These are phyloP conservation scores for Aciculoconidium aculeatum DNA, from an alignment of 805 yeast species.

Conservation along the genomic window DNA sequence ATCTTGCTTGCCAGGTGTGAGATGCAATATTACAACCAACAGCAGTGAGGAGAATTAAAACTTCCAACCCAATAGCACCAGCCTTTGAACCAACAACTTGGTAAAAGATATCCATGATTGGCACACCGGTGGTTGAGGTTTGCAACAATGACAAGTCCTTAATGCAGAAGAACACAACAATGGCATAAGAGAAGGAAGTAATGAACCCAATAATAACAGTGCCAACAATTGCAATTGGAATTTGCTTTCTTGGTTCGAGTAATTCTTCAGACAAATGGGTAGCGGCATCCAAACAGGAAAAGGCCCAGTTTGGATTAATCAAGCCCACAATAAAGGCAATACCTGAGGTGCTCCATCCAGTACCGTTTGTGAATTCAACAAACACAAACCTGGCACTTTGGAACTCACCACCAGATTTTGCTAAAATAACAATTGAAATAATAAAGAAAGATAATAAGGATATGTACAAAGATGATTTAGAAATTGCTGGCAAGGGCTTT, in stretches of 20 bases:
- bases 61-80: constrained; percentile 50
- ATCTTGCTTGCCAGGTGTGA: constrained; percentile 64
- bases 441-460: constrained; percentile 48
- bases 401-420: constrained; percentile 47
- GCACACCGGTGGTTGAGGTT: constrained; percentile 50
- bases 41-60: constrained; percentile 47
- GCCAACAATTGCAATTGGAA: constrained; percentile 57
- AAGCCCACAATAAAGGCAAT: constrained; percentile 67
- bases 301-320: constrained; percentile 66
- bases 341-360: constrained; percentile 57
- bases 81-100: constrained; percentile 49
- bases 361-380: constrained; percentile 44
- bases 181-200: constrained; percentile 50
- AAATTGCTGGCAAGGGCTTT: constrained; percentile 44
- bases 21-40: constrained; percentile 54
- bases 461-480: constrained; percentile 44
- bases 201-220: constrained; percentile 61
- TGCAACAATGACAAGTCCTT: constrained; percentile 45
- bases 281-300: constrained; percentile 63
- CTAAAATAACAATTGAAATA: constrained; percentile 49
- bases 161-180: constrained; percentile 56
- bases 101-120: constrained; percentile 56
- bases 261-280: constrained; percentile 70
- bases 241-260: constrained; percentile 49
- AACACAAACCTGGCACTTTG: constrained; percentile 51